Base-by-base conservation (phyloP, 768 basidiomycete genomes). In the Lyophyllum atratum region DNA sequence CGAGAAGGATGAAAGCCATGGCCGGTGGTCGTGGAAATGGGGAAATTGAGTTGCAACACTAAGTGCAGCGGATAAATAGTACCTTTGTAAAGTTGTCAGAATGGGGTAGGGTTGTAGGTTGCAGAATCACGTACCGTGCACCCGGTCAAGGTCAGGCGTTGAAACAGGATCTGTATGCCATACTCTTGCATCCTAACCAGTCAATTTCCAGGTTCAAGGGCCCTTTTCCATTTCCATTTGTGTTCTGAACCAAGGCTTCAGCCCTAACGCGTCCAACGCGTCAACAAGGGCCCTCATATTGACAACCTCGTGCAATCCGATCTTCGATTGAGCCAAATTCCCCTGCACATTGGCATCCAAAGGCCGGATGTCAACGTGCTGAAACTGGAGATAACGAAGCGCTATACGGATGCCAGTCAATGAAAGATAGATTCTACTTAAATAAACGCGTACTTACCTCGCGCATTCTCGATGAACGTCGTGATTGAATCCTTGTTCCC, bases 381-480 rank as follows among this genome's bases (percentile, higher is more conserved):
- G 76, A 55, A 78, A 78, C 48, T 76, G 74, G n/a, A 78, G 69
- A 60, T 78, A 80, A 1, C 76, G 73, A 52, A 78, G 61, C 22
- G 69, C 77, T 78, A 26, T 14, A 2, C 28, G 31, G 26, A 45
- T 39, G 29, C 15, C 52, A 9, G 12, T 42, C 19, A 48, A 15
- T 29, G 29, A 34, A 10, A 17, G 49, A 19, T 34, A 21, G 29
- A 22, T 21, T 9, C 12, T 15, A 33, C 21, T 4, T 6, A 44
- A 22, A 33, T 31, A 40, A 4, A 31, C 15, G 33, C 21, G 2
- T 28, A 54, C 68, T 25, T 44, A 77, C 79, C 74, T 64, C 74
- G 65, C 28, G 66, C 75, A 49, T 71, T 66, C 55, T 74, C 71
- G 11, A 79, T 64, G 56, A 80, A 79, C 8, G 63, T 58, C 19